Evolutionary conservation across 2,329 filamentous ascomycete species (phyloP).

Genomic region (Curvularia eragrostidis): DNA sequence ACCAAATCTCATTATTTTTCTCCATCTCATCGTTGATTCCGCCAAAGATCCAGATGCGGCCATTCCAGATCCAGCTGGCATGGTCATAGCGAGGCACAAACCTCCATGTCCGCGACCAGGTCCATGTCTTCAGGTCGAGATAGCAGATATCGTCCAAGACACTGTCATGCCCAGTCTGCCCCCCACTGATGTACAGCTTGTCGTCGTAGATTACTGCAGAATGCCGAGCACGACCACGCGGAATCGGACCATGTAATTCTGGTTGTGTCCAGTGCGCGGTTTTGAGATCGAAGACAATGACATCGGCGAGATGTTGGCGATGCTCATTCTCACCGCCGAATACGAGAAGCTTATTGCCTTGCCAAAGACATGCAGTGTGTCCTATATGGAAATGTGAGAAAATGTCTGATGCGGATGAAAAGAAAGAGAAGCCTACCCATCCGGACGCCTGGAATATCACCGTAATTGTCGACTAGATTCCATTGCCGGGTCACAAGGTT

Average conservation of each 20-base stretch:
- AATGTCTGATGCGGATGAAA: not conserved
- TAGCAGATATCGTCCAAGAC: slow-evolving; percentile 97
- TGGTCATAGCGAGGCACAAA: slow-evolving; percentile 97
- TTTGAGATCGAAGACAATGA: slow-evolving; percentile 94
- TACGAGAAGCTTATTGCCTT: slow-evolving; percentile 92
- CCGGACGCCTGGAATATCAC: slow-evolving; percentile 93
- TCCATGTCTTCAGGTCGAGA: slow-evolving; percentile 94
- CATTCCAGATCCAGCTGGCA: slow-evolving; percentile 90
- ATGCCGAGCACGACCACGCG: slow-evolving; percentile 89
- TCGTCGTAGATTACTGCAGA: slow-evolving; percentile 95
- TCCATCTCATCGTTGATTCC: slow-evolving; percentile 96
- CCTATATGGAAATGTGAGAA: slow-evolving; percentile 59
- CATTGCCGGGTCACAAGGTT: slow-evolving; percentile 89
- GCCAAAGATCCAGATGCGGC: slow-evolving; percentile 95
- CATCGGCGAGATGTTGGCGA: slow-evolving; percentile 89
- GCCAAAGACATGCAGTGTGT: slow-evolving; percentile 92
- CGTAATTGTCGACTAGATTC: slow-evolving; percentile 97
- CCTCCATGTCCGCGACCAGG: slow-evolving; percentile 94
- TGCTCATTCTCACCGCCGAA: slow-evolving; percentile 99
- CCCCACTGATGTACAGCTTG: slow-evolving; percentile 93
- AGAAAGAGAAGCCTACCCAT: slow-evolving; percentile 71
- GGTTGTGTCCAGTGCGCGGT: slow-evolving; percentile 96
- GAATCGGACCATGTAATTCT: slow-evolving; percentile 80
- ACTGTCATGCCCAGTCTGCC: slow-evolving; percentile 92
- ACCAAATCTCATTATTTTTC: slow-evolving; percentile 94